Evolutionary conservation across 768 basidiomycete species (phyloP).

Genomic region (Paxillus ammoniavirescens): DNA sequence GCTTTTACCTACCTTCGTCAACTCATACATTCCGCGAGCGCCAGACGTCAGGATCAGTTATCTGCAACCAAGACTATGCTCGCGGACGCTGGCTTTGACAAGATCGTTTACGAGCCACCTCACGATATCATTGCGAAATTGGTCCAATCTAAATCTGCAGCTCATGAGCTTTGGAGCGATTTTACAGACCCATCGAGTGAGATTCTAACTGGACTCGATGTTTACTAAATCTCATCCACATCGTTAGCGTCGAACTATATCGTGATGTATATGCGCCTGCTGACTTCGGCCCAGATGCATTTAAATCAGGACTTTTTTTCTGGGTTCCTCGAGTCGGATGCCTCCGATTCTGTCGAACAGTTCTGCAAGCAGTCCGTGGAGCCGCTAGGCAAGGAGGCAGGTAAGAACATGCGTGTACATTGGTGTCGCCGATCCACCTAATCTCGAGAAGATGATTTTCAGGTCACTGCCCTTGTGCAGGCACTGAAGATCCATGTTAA

Average conservation of each 20-base stretch:
- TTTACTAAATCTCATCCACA: constrained; percentile 1
- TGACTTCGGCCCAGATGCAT: constrained; percentile 83
- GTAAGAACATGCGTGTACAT: constrained; percentile 30
- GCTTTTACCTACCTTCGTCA: constrained; percentile 79
- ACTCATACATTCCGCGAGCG: constrained; percentile 52
- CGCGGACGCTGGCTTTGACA: constrained; percentile 58
- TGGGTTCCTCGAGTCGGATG: constrained; percentile 60
- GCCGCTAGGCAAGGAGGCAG: constrained; percentile 73
- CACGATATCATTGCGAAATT: constrained; percentile 60
- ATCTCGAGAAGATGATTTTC: constrained; percentile 63
- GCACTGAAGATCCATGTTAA: constrained; percentile 66
- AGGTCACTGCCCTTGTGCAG: constrained; percentile 73
- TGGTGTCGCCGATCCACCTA: neutral
- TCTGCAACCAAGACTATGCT: constrained; percentile 54
- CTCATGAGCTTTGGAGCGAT: constrained; percentile 32
- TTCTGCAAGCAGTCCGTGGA: constrained; percentile 84
- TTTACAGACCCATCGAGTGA: constrained; percentile 57
- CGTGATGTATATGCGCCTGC: constrained; percentile 75
- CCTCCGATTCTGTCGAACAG: constrained; percentile 46
- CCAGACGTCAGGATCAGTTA: constrained; percentile 45
- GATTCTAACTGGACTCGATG: constrained; percentile 6
- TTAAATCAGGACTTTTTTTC: constrained; percentile 63
- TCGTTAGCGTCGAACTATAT: constrained; percentile 63
- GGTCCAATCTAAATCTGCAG: constrained; percentile 41
- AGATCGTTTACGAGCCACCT: constrained; percentile 72